These are phyloP conservation scores for Russula lepida DNA, from an alignment of 768 basidiomycete genomes.

Conservation along the genomic window DNA sequence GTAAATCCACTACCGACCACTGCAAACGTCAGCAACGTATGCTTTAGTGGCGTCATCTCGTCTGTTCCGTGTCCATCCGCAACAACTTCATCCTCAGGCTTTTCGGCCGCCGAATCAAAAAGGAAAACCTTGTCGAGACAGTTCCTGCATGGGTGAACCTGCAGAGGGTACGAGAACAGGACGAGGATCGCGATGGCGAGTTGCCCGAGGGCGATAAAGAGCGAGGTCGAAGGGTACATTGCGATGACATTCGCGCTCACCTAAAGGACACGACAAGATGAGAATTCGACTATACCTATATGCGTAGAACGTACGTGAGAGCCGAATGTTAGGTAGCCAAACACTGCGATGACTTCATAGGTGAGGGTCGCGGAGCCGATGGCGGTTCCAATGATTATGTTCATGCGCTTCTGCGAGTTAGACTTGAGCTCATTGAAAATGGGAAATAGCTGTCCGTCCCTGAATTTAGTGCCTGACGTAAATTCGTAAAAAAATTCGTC, in stretches of 20 bases:
- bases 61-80: constrained; percentile 48
- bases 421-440: constrained; percentile 84
- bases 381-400: constrained; percentile 76
- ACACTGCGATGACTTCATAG: constrained; percentile 82
- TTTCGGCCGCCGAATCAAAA: constrained; percentile 27
- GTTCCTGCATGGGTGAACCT: constrained; percentile 88
- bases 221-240: constrained; percentile 85
- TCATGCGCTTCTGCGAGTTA: constrained; percentile 79
- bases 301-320: constrained; percentile 45
- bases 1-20: constrained; percentile 60
- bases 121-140: constrained; percentile 87
- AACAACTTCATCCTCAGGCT: constrained; percentile 39
- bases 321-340: constrained; percentile 93
- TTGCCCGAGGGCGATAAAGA: constrained; percentile 90
- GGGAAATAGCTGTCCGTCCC: constrained; percentile 64
- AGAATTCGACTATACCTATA: neutral
- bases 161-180: constrained; percentile 87
- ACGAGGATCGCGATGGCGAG: constrained; percentile 88
- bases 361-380: constrained; percentile 78
- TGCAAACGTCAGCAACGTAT: constrained; percentile 55
- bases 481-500: neutral
- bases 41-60: constrained; percentile 62
- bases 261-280: constrained; percentile 28
- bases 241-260: constrained; percentile 91
- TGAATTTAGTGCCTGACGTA: neutral